Conservation (phyloP, 257 asterid species). For the Thymus mandschuricus region DNA sequence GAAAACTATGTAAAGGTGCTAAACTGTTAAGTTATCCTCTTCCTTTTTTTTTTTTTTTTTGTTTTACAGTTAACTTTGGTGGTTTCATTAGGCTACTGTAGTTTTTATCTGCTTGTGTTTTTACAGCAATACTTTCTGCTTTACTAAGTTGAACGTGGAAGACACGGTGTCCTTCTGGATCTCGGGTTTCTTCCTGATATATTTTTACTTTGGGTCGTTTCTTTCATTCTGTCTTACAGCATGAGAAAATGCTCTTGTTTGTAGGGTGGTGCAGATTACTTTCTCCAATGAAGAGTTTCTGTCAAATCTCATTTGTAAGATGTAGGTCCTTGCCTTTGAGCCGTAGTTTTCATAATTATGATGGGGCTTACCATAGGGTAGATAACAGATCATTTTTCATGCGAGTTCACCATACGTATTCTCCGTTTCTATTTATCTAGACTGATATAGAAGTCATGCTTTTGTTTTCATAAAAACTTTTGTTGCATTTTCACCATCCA, state of each 20-base stretch:
- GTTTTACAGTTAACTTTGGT: not conserved
- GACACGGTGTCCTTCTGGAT: constrained; percentile 1
- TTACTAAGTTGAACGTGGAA: constrained; percentile 24
- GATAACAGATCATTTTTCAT: not conserved
- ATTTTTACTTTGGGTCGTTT: constrained; percentile 10
- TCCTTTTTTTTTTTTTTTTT: constrained; percentile 21
- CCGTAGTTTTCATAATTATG: constrained; percentile 6
- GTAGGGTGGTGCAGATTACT: constrained; percentile 22
- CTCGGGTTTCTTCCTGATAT: constrained; percentile 20
- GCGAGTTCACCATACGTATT: not conserved
- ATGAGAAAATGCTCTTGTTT: constrained; percentile 15
- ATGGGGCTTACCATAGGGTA: not conserved
- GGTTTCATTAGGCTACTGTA: constrained; percentile 16
- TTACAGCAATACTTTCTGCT: constrained; percentile 1
- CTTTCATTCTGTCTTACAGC: constrained; percentile 4
- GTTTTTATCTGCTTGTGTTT: not conserved
- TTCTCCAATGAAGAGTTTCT: constrained; percentile 22
- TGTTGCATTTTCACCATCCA: constrained; percentile 7
- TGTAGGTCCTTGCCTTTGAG: constrained; percentile 19
- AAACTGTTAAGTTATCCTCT: constrained; percentile 30
- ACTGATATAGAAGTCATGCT: not conserved
- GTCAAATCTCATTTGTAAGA: constrained; percentile 20
- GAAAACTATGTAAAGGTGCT: constrained; percentile 41
- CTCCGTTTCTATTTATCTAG: not conserved
- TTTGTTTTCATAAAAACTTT: constrained; percentile 3